Evolutionary conservation across 768 basidiomycete species (phyloP).

Genomic region (Mycena metata): DNA sequence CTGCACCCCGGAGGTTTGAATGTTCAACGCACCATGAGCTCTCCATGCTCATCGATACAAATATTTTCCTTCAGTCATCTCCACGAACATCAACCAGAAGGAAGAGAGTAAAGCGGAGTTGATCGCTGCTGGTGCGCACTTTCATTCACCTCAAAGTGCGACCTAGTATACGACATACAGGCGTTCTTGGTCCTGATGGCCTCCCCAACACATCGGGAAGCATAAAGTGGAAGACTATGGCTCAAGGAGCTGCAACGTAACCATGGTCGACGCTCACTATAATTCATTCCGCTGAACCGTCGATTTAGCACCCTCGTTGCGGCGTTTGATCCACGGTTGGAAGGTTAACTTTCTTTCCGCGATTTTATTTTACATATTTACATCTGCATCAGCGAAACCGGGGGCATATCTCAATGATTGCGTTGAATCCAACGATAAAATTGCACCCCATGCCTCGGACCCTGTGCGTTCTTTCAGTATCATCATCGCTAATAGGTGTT

Average conservation of each 20-base stretch:
- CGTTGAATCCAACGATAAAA: constrained; percentile 5
- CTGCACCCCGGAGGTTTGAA: neutral
- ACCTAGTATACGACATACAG: neutral
- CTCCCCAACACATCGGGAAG: neutral
- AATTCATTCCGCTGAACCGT: neutral
- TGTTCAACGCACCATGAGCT: no score
- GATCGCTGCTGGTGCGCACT: neutral
- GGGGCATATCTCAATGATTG: constrained; percentile 20
- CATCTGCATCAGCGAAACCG: neutral
- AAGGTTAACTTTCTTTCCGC: constrained; percentile 19
- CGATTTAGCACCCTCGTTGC: constrained; percentile 22
- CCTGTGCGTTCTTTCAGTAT: neutral
- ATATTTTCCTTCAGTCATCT: constrained; percentile 2
- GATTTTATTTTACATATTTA: no score
- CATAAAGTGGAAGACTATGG: constrained; percentile 11
- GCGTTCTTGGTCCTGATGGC: constrained; percentile 11
- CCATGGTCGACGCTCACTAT: neutral
- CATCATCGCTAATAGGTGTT: no score
- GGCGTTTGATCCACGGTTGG: constrained; percentile 29
- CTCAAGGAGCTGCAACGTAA: constrained; percentile 35
- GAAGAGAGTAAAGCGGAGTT: neutral
- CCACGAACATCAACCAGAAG: constrained; percentile 11
- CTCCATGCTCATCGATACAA: no score
- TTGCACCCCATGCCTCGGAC: constrained; percentile 15
- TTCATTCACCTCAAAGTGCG: neutral